Percentiles rank a stretch among this genome's conserved stretches.
Conservation (phyloP, 371 early-diverging fungal species). For the Capillidium heterosporum region DNA sequence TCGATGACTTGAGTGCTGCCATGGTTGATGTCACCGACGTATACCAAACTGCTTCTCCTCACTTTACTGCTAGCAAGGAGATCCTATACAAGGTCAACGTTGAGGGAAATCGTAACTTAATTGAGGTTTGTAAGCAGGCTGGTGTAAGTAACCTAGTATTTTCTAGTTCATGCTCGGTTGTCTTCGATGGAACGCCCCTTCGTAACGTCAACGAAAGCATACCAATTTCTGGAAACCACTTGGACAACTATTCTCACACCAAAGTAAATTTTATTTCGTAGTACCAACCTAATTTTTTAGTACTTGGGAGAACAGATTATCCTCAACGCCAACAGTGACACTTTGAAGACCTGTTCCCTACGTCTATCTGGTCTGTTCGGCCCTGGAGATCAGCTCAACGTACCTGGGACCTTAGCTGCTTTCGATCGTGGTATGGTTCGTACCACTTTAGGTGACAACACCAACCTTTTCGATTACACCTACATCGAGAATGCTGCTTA, state of each 20-base stretch:
- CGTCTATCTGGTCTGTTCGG: slow-evolving; percentile 90
- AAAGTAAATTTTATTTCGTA: slow-evolving; percentile 28
- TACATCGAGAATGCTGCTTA: slow-evolving; percentile 86
- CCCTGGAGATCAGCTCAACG: slow-evolving; percentile 73
- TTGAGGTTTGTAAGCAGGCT: slow-evolving; percentile 48
- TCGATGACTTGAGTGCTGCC: slow-evolving; percentile 7
- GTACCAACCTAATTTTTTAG: slow-evolving; percentile 12
- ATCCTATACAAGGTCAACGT: slow-evolving; percentile 62
- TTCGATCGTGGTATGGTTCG: slow-evolving; percentile 48
- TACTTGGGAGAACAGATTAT: slow-evolving; percentile 69
- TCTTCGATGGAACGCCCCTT: slow-evolving; percentile 59
- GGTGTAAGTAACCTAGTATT: slow-evolving; percentile 60
- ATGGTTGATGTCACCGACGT: slow-evolving; percentile 3
- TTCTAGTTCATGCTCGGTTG: slow-evolving; percentile 77
- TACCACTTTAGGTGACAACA: slow-evolving; percentile 75
- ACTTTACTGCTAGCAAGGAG: slow-evolving; percentile 42
- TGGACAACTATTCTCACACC: slow-evolving; percentile 83
- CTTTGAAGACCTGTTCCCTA: slow-evolving; percentile 52
- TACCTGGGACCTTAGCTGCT: slow-evolving; percentile 56
- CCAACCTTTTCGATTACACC: slow-evolving; percentile 74
- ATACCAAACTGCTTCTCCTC: slow-evolving; percentile 85
- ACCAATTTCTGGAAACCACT: slow-evolving; percentile 48
- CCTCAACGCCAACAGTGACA: slow-evolving; percentile 49
- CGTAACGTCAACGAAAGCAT: slow-evolving; percentile 60
- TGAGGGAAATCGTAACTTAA: slow-evolving; percentile 70